A percentile compares a stretch with the other conserved stretches of the same genome.
Evolutionary conservation across 2,329 filamentous ascomycete genomes (phyloP).

Genomic region (Trichoderma asperellum): DNA sequence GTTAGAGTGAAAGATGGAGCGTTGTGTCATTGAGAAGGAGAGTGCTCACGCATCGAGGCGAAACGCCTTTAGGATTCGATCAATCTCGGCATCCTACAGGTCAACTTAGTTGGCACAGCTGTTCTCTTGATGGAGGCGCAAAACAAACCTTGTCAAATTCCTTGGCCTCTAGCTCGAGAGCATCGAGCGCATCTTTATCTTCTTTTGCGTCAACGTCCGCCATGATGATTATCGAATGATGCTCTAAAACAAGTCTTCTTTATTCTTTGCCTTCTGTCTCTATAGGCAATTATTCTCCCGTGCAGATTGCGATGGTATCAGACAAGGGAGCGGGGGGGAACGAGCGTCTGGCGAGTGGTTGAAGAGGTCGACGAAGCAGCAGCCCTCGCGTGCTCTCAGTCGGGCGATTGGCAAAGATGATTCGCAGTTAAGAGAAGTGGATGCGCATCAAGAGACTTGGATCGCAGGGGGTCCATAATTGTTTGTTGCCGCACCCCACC

Average conservation of each 20-base stretch:
- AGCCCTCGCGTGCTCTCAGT: constrained; percentile 18
- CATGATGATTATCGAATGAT: constrained; percentile 38
- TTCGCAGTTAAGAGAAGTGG: constrained; percentile 19
- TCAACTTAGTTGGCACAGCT: constrained; percentile 30
- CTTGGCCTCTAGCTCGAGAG: constrained; percentile 81
- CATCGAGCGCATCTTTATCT: constrained; percentile 77
- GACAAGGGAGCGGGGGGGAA: not conserved
- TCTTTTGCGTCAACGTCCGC: constrained; percentile 49
- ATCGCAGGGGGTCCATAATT: constrained; percentile 31
- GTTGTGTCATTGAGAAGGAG: not conserved
- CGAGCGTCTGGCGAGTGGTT: constrained; percentile 9
- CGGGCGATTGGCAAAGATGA: constrained; percentile 18
- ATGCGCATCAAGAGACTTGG: constrained; percentile 21
- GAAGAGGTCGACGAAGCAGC: not conserved
- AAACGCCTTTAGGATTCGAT: constrained; percentile 90
- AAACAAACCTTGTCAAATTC: constrained; percentile 80
- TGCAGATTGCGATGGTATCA: not conserved
- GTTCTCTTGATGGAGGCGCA: not conserved
- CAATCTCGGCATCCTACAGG: constrained; percentile 85
- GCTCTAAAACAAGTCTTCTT: not conserved
- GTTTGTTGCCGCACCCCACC: constrained; percentile 35
- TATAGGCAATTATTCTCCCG: not conserved
- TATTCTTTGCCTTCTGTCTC: not conserved
- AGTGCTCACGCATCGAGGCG: constrained; percentile 63
- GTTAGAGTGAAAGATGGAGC: not conserved